A percentile compares a stretch with the other conserved stretches of the same genome.
These are phyloP conservation scores for Teratosphaeria zuluensis DNA, from an alignment of 2,329 filamentous ascomycete species.

Conservation along the genomic window DNA sequence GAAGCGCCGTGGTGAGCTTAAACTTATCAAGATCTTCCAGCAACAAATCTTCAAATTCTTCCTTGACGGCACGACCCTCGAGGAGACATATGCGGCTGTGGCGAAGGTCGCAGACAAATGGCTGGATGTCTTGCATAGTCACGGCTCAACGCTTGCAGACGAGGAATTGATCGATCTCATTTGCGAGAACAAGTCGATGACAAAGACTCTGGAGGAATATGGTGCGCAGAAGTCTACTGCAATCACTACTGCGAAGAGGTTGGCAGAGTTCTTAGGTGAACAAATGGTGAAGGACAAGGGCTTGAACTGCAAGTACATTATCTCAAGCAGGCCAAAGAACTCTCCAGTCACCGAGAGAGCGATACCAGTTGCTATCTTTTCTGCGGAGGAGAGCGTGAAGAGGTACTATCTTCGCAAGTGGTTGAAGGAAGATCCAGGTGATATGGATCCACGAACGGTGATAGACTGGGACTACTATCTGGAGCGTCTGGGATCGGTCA, in stretches of 20 bases:
- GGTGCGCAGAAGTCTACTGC: constrained; percentile 92
- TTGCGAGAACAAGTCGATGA: constrained; percentile 98
- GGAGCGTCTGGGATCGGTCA: constrained; percentile 89
- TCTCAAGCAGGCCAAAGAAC: constrained; percentile 75
- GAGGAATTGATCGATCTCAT: constrained; percentile 99
- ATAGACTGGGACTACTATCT: constrained; percentile 98
- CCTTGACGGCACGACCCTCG: constrained; percentile 75
- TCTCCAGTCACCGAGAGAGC: constrained; percentile 92
- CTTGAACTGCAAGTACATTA: constrained; percentile 98
- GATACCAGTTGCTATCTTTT: constrained; percentile 93
- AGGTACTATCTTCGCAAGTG: constrained; percentile 86
- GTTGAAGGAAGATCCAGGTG: constrained; percentile 82
- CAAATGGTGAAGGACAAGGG: constrained; percentile 99
- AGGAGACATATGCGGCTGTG: constrained; percentile 83
- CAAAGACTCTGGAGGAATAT: constrained; percentile 94
- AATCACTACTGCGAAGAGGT: constrained; percentile 91
- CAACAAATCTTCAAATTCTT: constrained; percentile 99
- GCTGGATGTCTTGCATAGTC: constrained; percentile 87
- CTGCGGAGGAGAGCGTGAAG: constrained; percentile 80
- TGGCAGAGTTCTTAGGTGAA: constrained; percentile 93
- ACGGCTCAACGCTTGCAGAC: constrained; percentile 81
- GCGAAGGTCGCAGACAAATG: constrained; percentile 92
- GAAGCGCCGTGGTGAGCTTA: constrained; percentile 92
- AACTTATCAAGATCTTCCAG: constrained; percentile 99
- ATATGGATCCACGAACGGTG: constrained; percentile 81